Conservation (phyloP, 1,139 yeast species). For the Geotrichum klebahnii region DNA sequence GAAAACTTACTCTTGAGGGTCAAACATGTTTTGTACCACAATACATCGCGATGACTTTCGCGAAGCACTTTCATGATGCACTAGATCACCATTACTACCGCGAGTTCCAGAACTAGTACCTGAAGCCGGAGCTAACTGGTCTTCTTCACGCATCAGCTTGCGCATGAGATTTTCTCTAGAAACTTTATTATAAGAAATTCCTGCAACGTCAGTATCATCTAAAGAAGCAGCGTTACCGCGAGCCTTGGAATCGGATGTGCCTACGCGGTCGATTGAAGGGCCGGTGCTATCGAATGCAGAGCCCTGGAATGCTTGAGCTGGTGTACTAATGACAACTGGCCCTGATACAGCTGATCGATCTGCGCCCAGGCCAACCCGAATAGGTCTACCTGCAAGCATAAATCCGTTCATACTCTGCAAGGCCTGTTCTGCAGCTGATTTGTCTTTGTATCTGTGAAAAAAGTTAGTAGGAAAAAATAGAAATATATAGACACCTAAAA, state of each 20-base stretch:
- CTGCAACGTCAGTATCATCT: slow-evolving; percentile 34
- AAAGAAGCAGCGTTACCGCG: slow-evolving; percentile 25
- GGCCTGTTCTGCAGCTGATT: slow-evolving; percentile 35
- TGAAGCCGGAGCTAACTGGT: slow-evolving; percentile 19
- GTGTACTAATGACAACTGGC: slow-evolving; percentile 16
- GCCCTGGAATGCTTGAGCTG: slow-evolving; percentile 22
- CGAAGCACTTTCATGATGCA: slow-evolving; percentile 9
- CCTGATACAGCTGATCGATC: slow-evolving; percentile 25
- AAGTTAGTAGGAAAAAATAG: background rate
- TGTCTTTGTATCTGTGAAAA: slow-evolving; percentile 26
- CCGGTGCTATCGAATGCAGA: slow-evolving; percentile 22
- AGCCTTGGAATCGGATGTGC: slow-evolving; percentile 18
- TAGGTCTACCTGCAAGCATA: slow-evolving; percentile 36
- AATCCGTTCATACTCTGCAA: slow-evolving; percentile 38
- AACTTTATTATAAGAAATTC: slow-evolving; percentile 31
- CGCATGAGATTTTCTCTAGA: slow-evolving; percentile 37
- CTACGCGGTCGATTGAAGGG: slow-evolving; percentile 19
- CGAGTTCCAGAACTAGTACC: background rate
- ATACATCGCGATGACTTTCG: slow-evolving; percentile 35
- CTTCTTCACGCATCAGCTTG: slow-evolving; percentile 39
- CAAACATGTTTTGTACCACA: slow-evolving; percentile 39
- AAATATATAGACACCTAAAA: background rate
- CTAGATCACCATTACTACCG: background rate
- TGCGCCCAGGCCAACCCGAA: slow-evolving; percentile 37
- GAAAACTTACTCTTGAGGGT: slow-evolving; percentile 35